Evolutionary conservation across 148 eudicot species (phyloP), one percentile per base, ranked within the genome.

Genomic region (Arbutus unedo): DNA sequence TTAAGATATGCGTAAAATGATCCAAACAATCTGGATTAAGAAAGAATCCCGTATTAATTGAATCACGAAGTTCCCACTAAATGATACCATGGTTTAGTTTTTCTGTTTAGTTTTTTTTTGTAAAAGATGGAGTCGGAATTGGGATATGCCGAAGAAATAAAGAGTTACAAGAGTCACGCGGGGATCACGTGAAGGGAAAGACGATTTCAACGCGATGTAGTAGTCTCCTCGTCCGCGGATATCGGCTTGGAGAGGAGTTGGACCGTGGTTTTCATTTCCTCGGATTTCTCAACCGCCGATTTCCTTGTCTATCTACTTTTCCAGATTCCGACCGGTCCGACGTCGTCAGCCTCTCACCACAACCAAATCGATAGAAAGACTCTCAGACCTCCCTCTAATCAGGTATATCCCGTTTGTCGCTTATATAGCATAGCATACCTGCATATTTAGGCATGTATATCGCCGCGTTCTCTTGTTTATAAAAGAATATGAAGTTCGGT

Each of bases 231-330:
- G 74, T 53, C 59, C 47, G 44, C 79, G 3, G 16, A 2, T 67
- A 77, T 64, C 67, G 82, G 73, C 66, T 73, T 47, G 83, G 64
- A 79, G 82, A 59, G 79, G 72, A 51, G 67, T 59, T 15, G 82
- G 54, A 84, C 84, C 87, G 84, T 74, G 62, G 78, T 78, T 62
- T 72, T 79, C 79, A 82, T 76, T 85, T 85, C 87, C 87, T 85
- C 87, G 86, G 81, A 16, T 67, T 21, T 44, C 77, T 48, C 68
- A 75, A 74, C 55, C 83, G 87, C 72, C 87, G 81, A 50, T 71
- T 56, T 80, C 54, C 48, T 66, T 48, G 50, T 79, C 74, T 60
- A 74, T 7, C 31, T 64, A 44, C 23, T 5, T 54, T 80, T 38
- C 55, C 51, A 21, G 51, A 78, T 44, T 60, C 7, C 75, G 74